Evolutionary conservation across 2,329 filamentous ascomycete species (phyloP).

Genomic region (Xylaria sp.): DNA sequence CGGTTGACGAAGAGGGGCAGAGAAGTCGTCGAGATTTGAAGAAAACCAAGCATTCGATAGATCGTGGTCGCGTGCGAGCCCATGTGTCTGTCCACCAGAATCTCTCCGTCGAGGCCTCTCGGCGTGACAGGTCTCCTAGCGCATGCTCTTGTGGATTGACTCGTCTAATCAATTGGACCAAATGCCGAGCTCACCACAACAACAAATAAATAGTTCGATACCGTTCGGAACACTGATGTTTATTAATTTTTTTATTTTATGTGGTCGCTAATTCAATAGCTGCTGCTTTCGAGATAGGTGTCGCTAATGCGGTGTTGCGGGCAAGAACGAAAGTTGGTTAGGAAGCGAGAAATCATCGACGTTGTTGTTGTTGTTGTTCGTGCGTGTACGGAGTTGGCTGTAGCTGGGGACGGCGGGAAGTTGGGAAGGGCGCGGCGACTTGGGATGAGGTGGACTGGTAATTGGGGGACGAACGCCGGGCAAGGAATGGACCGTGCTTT

Average conservation of each 20-base stretch:
- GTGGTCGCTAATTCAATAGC: constrained; percentile 7
- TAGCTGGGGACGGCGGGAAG: constrained; percentile 1
- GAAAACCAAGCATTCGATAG: neutral
- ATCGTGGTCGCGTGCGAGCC: neutral
- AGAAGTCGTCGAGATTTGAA: neutral
- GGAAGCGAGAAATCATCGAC: too few relatives aligned
- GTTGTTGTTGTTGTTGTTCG: neutral
- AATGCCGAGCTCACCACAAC: neutral
- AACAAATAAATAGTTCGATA: neutral
- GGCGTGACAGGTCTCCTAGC: constrained; percentile 22
- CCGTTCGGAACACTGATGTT: neutral
- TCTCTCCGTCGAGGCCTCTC: constrained; percentile 22
- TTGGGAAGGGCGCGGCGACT: constrained; percentile 13
- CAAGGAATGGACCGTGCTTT: constrained; percentile 19
- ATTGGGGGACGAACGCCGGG: constrained; percentile 18
- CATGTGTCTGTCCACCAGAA: constrained; percentile 3
- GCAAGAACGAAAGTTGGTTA: too few relatives aligned
- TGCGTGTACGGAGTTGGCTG: neutral
- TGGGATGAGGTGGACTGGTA: constrained; percentile 16
- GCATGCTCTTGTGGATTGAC: constrained; percentile 27
- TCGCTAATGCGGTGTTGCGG: neutral
- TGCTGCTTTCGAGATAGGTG: neutral
- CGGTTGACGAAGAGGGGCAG: neutral
- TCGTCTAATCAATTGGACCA: neutral
- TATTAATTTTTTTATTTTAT: constrained; percentile 1